Evolutionary conservation across 208 protist genomes (phyloP).

Genomic region (Herpetomonas samuelpessoai): DNA sequence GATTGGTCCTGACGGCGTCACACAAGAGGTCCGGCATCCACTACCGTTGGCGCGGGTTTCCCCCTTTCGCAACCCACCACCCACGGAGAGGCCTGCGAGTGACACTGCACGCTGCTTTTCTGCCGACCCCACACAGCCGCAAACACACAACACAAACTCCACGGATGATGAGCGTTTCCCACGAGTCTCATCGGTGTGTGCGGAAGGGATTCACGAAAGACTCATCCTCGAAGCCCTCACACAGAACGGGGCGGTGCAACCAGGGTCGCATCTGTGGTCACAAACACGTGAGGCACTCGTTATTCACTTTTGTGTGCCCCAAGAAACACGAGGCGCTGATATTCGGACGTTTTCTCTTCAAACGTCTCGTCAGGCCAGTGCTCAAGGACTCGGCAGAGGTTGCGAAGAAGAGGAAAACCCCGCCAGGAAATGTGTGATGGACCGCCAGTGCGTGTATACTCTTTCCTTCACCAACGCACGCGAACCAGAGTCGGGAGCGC

Average conservation of each 20-base stretch:
- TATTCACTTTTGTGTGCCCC: slow-evolving; percentile 66
- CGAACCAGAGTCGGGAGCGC: no score
- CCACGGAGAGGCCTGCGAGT: neutral
- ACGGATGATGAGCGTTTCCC: neutral
- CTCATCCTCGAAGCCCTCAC: no score
- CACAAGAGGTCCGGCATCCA: slow-evolving; percentile 16
- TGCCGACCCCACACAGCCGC: neutral
- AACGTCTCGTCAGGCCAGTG: no score
- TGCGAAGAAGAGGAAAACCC: no score
- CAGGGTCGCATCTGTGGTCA: slow-evolving; percentile 58
- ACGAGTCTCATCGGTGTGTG: no score
- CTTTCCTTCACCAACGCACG: no score
- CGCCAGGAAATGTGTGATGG: no score
- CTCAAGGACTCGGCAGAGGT: no score
- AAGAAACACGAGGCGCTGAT: slow-evolving; percentile 29
- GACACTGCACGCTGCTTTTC: neutral
- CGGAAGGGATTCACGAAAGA: no score
- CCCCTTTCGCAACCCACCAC: slow-evolving; percentile 30
- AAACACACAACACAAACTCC: neutral
- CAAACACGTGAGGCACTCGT: slow-evolving; percentile 64
- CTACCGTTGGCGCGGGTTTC: slow-evolving; percentile 35
- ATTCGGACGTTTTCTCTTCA: slow-evolving; percentile 41
- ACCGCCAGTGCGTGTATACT: no score
- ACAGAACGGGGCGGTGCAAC: slow-evolving; percentile 61
- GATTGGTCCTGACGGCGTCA: slow-evolving; percentile 51